Evolutionary conservation across 208 protist genomes (phyloP).

Genomic region (Trypanosoma brucei): DNA sequence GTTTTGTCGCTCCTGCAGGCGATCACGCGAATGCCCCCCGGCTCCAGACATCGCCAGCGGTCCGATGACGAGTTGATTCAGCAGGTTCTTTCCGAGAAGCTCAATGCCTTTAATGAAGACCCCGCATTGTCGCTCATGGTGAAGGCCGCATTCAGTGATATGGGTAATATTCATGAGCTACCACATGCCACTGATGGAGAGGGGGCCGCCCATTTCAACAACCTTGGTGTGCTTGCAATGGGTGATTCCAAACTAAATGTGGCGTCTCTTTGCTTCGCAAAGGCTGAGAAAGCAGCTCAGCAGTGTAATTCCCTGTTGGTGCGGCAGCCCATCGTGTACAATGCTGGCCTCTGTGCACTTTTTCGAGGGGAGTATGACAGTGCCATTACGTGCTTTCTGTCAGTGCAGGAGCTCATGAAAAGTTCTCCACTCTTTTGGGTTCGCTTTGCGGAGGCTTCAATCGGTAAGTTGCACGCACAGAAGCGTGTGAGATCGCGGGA

Average conservation of each 20-base stretch:
- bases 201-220: constrained; percentile 78
- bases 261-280: constrained; percentile 78
- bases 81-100: constrained; percentile 44
- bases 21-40: constrained; percentile 52
- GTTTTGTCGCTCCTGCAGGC: constrained; percentile 76
- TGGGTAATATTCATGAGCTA: constrained; percentile 65
- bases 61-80: constrained; percentile 78
- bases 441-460: constrained; percentile 70
- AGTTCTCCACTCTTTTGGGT: constrained; percentile 80
- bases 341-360: constrained; percentile 79
- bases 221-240: constrained; percentile 79
- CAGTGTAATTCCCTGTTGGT: constrained; percentile 31
- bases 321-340: constrained; percentile 68
- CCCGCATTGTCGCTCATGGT: constrained; percentile 50
- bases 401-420: constrained; percentile 71
- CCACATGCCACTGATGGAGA: constrained; percentile 48
- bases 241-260: constrained; percentile 70
- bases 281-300: constrained; percentile 51
- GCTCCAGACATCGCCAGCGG: constrained; percentile 39
- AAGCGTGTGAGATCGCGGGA: constrained; percentile 26
- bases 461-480: constrained; percentile 49
- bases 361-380: constrained; percentile 70
- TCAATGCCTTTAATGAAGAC: constrained; percentile 36
- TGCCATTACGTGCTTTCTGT: constrained; percentile 66
- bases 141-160: constrained; percentile 63